These are phyloP conservation scores for Plasmodium reichenowi DNA, from an alignment of 169 alveolate species.

Conservation along the genomic window DNA sequence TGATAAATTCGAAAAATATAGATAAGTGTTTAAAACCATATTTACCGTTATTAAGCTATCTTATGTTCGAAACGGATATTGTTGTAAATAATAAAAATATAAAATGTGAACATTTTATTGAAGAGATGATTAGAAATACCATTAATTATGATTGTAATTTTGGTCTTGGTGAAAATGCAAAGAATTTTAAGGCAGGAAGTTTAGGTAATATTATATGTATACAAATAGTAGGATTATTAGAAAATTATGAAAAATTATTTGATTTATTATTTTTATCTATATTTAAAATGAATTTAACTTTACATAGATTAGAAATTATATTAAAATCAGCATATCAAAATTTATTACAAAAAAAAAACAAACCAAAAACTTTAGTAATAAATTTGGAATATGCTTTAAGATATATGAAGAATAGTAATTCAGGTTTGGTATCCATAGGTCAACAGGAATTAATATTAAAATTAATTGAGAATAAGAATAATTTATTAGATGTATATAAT, in stretches of 20 bases:
- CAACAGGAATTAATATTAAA: constrained; percentile 61
- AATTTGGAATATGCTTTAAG: constrained; percentile 66
- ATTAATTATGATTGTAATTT: constrained; percentile 78
- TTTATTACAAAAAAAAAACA: constrained; percentile 62
- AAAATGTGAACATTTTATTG: constrained; percentile 77
- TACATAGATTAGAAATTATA: constrained; percentile 57
- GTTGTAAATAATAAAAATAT: constrained; percentile 33
- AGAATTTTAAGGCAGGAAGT: constrained; percentile 70
- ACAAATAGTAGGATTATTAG: constrained; percentile 76
- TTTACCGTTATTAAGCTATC: constrained; percentile 76
- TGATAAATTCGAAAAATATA: constrained; percentile 73
- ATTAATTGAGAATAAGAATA: constrained; percentile 35
- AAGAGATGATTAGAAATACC: constrained; percentile 74
- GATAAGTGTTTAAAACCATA: constrained; percentile 61
- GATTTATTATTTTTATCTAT: constrained; percentile 58
- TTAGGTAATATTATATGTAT: constrained; percentile 63
- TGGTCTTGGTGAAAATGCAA: constrained; percentile 78
- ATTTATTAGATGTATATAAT: constrained; percentile 1
- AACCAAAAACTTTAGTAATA: constrained; percentile 44
- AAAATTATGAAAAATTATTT: constrained; percentile 75
- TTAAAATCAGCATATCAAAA: constrained; percentile 67
- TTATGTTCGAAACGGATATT: constrained; percentile 81
- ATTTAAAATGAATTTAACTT: constrained; percentile 38
- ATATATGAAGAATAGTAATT: constrained; percentile 21
- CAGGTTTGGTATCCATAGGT: constrained; percentile 43